Base-by-base conservation (phyloP, 345 rosid genomes). In the Murraya koenigii region DNA sequence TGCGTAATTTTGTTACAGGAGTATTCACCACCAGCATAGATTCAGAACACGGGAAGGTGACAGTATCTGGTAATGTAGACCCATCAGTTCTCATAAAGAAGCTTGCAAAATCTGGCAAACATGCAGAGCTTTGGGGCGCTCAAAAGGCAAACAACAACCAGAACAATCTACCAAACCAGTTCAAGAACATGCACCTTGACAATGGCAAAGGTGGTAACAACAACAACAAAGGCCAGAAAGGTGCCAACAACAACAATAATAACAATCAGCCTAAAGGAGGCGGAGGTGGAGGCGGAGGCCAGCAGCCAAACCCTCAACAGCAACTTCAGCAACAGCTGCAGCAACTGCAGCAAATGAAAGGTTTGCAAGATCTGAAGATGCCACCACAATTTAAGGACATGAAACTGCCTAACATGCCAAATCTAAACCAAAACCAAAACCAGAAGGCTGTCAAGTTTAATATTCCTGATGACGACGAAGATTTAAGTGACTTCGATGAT, bases 101-200 rank as follows among this genome's bases (percentile, higher is more conserved):
- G 89, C 98, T 95, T 68, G 82, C 88, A 39, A 93, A 95, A 86
- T 87, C 94, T 55, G 98, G 98, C 54, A 95, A 95, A 83, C 93
- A 89, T 87, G 98, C 97, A 39, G 97, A 93, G 80, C 76, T 92
- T 25, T 93, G 97, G 97, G 97, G 91, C 3, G 87, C 89, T 23
- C 85, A 72, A 3, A 93, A 93, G 81, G 73, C 80, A 25, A 86
- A 82, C 80, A 87, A 82, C 76, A 87, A 83, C 81, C 92, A 85
- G 69, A 88, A 85, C 81, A 78, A 91, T 28, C 60, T 91, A 74
- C 82, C 86, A 41, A 89, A 86, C 76, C 95, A 93, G 83, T 58
- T 89, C 72, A 95, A 92, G 86, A 90, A 84, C 90, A 84, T 93
- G 89, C 95, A 92, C 65, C 85, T 92, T 56, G 92, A 88, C 78